Base-by-base conservation (phyloP, 2,329 filamentous ascomycete genomes). In the Shiraia bambusicola region DNA sequence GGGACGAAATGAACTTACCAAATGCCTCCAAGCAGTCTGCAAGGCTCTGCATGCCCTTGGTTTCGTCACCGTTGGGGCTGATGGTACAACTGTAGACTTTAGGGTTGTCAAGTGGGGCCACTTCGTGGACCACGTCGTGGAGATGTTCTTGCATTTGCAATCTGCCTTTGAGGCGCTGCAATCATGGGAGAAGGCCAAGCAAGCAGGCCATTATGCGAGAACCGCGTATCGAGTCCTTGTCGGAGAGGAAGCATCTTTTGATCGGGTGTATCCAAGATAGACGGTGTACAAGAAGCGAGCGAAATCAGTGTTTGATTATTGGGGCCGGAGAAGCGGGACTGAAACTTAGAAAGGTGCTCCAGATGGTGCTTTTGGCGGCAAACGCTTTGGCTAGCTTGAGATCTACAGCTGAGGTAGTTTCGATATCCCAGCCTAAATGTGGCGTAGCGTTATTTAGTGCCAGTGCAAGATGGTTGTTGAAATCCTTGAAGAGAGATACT, bases 191-290 rank as follows among this genome's bases (percentile, higher is more conserved):
- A 52, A 45, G 10, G 11, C 44, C 11, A 24, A n/a, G 13, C 39
- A 50, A 28, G 64, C 65, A 9, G 45, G 58, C 12, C 26, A 46
- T 6, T 70, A 66, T 53, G 66, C 67, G 2, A 64, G 37, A 15
- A 36, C 53, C 2, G 47, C 54, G n/a, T 70, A 69, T 44, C 54
- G 35, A 32, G 59, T 71, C 2, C 52, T 58, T 29, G 47, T 69
- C 24, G 66, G 69, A 0, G 67, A 71, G 44, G 61, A 67, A 32
- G 56, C 54, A 22, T 64, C 54, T 4, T 69, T 66, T 47, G 58
- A 28, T 8, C 11, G n/a, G 22, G 27, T 17, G 16, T 35, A 35
- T 35, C n/a, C 19, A n/a, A 22, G 13, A 10, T 25, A 14, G 17
- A 17, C 6, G 12, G 10, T n/a, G 12, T 34, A 25, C 19, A 22